A percentile compares a stretch with the other conserved stretches of the same genome.
Evolutionary conservation across 2,329 filamentous ascomycete species (phyloP).

Genomic region (Metarhizium sp.): DNA sequence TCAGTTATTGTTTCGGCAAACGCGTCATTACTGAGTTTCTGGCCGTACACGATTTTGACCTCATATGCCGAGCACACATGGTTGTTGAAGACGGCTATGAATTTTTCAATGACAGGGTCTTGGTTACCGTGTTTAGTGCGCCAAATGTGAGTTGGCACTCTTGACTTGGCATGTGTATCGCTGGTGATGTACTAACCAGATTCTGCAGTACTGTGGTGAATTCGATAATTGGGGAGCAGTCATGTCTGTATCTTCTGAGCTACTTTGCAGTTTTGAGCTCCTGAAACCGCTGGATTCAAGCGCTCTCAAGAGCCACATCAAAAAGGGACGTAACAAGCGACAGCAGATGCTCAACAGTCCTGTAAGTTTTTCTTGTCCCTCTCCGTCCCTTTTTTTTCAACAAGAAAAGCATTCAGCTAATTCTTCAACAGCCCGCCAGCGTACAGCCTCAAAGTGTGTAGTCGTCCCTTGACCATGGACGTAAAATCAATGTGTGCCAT

Average conservation of each 20-base stretch:
- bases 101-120: conserved; percentile 89
- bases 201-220: conserved; percentile 79
- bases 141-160: conserved; percentile 67
- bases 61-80: conserved; percentile 97
- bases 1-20: conserved; percentile 98
- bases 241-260: conserved; percentile 91
- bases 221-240: conserved; percentile 99
- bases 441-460: conserved; percentile 43
- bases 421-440: conserved; percentile 36
- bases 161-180: conserved; percentile 1
- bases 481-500: not conserved
- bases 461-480: not conserved
- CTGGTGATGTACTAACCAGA: conserved; percentile 15
- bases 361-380: conserved; percentile 46
- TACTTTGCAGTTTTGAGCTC: conserved; percentile 94
- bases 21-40: conserved; percentile 97
- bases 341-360: conserved; percentile 95
- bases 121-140: conserved; percentile 96
- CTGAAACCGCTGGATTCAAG: conserved; percentile 94
- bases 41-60: conserved; percentile 88
- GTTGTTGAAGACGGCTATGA: conserved; percentile 99
- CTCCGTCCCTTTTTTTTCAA: not conserved
- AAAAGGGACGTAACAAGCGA: conserved; percentile 90
- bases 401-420: not conserved
- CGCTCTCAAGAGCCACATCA: conserved; percentile 96